These are phyloP conservation scores for Tolypocladium ovalisporum DNA, from an alignment of 2,329 filamentous ascomycete genomes.

Conservation along the genomic window DNA sequence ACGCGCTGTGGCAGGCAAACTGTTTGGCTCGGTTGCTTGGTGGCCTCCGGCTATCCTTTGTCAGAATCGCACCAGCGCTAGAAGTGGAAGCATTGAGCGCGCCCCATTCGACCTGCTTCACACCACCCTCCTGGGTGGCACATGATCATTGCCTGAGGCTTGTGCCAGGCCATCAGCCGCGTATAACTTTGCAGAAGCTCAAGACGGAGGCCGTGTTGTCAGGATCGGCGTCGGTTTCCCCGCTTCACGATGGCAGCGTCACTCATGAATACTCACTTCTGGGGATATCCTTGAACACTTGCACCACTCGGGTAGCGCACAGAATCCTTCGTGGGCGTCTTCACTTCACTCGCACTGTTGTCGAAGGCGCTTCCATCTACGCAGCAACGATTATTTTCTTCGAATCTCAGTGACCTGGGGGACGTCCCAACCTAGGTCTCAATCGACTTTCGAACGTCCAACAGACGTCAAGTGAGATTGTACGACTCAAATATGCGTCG, in stretches of 20 bases:
- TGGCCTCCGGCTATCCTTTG: too few species aligned
- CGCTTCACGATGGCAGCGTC: not conserved
- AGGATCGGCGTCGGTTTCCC: not conserved
- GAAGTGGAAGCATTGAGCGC: not conserved
- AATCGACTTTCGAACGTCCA: not conserved
- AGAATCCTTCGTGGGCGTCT: not conserved
- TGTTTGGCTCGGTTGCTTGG: too few species aligned
- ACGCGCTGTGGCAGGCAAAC: too few species aligned
- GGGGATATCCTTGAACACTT: not conserved
- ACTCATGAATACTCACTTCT: not conserved
- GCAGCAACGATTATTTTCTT: not conserved
- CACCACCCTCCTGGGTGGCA: not conserved
- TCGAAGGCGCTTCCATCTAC: not conserved
- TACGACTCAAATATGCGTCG: not conserved
- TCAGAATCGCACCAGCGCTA: not conserved
- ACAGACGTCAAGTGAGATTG: not conserved
- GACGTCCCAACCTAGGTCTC: too few species aligned
- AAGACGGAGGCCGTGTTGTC: not conserved
- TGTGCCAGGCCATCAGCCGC: not conserved
- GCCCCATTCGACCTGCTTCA: not conserved
- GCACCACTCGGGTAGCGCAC: not conserved
- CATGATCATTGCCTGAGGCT: not conserved
- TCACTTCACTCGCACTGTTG: not conserved
- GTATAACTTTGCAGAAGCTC: not conserved
- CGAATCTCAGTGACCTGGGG: not conserved